Evolutionary conservation across 1,284 basidiomycete species (phyloP).

Genomic region (Rugosomyces carneus): DNA sequence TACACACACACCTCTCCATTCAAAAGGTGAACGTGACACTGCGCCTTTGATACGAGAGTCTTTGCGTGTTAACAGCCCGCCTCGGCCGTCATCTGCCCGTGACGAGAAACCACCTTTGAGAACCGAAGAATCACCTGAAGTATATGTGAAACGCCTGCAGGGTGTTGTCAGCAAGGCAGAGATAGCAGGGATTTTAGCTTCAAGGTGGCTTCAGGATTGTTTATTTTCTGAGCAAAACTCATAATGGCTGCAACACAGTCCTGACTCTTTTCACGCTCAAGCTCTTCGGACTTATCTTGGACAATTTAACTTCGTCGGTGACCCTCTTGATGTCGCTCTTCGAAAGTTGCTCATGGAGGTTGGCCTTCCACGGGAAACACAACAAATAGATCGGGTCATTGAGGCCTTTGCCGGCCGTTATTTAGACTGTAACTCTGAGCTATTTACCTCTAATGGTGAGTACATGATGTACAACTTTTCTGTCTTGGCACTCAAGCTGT

Average conservation of each 20-base stretch:
- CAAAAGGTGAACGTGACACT: conserved; percentile 1
- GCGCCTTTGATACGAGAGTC: conserved; percentile 4
- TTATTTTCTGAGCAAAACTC: conserved; percentile 9
- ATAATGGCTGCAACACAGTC: conserved; percentile 34
- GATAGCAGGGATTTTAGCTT: conserved; percentile 71
- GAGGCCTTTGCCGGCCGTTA: conserved; percentile 92
- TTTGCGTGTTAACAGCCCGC: conserved; percentile 32
- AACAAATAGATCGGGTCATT: conserved; percentile 97
- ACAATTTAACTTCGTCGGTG: conserved; percentile 75
- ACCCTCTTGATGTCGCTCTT: conserved; percentile 89
- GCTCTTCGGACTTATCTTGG: conserved; percentile 73
- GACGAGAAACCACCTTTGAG: conserved; percentile 20
- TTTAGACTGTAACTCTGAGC: conserved; percentile 74
- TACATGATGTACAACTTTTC: neutral
- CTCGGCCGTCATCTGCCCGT: conserved; percentile 41
- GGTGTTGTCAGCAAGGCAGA: conserved; percentile 69
- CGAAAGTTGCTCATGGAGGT: conserved; percentile 90
- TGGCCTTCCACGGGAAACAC: conserved; percentile 89
- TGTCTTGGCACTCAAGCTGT: neutral
- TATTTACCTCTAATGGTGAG: conserved; percentile 77
- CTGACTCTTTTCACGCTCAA: conserved; percentile 65
- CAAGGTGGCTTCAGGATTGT: conserved; percentile 48
- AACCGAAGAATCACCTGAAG: conserved; percentile 63
- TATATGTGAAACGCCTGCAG: conserved; percentile 61
- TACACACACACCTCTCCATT: neutral